Evolutionary conservation across 2,329 filamentous ascomycete genomes (phyloP), one percentile per base, ranked within the genome.

Genomic region (Epichloe elymi): DNA sequence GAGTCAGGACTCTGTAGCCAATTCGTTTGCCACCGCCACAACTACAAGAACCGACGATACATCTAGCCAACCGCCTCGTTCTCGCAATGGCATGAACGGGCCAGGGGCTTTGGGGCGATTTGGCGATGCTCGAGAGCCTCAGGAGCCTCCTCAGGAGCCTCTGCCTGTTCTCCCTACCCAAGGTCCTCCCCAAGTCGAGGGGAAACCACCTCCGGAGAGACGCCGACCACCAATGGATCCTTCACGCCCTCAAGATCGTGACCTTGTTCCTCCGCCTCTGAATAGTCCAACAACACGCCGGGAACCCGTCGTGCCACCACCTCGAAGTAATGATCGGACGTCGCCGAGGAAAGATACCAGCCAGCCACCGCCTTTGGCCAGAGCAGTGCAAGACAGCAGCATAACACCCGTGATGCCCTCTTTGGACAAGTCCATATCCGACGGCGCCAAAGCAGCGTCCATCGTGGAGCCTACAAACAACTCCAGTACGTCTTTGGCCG

Each of bases 221-320:
- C 81, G 75, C 62, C 70, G 83, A 46, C 83, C 83, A 2, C 80
- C 82, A 0, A 84, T 86, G 79, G 77, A 83, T 53, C 74, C 76
- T 7, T 65, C 75, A 6, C 70, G 77, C 35, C 76, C 76, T 7
- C 69, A 73, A 47, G 73, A 81, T 56, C 72, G 71, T 46, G 74
- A 78, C 49, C 64, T 82, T 37, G 76, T 82, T 3, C 78, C 78
- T 6, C 78, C 76, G 3, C 78, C 78, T 5, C 60, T 82, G 41
- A 76, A 77, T 66, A 79, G 75, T 56, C 72, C 74, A 26, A 64
- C 63, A 7, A 63, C 65, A 50, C 74, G 72, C 44, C 69, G 67
- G 55, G 73, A 76, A 23, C 68, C 65, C 20, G 62, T 66, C 36
- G 70, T 64, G 33, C 77, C 72, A 51, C 72, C 74, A 0, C 77